phyloP scores from a whole-genome alignment of 2,329 filamentous ascomycete genomes.

The Lanzia echinophila region DNA sequence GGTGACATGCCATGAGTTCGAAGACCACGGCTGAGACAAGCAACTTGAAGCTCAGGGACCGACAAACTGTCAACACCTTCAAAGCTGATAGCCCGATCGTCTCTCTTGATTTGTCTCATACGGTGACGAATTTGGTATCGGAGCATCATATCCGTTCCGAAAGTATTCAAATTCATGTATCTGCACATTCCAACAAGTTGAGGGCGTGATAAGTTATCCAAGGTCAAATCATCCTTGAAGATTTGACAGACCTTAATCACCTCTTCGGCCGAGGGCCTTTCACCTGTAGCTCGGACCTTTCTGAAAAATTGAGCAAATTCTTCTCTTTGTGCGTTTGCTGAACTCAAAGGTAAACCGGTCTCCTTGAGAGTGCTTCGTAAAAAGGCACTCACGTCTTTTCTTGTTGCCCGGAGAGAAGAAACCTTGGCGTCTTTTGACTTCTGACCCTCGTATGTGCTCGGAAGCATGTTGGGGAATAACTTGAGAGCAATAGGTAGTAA shows the following conservation, averaged over 20 bases:
- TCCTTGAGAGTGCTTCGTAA: constrained; percentile 83
- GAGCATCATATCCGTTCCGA: constrained; percentile 95
- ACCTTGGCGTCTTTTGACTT: constrained; percentile 88
- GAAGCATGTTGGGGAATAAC: constrained; percentile 94
- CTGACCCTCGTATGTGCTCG: constrained; percentile 92
- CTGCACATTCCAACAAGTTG: constrained; percentile 96
- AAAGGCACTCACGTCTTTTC: constrained; percentile 91
- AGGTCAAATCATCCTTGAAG: constrained; percentile 94
- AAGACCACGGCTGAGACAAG: constrained; percentile 85
- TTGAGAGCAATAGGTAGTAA: constrained; percentile 86
- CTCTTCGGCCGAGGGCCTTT: constrained; percentile 79
- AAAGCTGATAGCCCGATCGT: constrained; percentile 88
- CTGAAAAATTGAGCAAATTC: constrained; percentile 97
- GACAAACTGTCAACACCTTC: constrained; percentile 91
- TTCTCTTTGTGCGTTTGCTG: constrained; percentile 78
- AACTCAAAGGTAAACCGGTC: constrained; percentile 83
- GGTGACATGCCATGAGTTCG: constrained; percentile 90
- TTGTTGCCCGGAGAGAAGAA: constrained; percentile 69
- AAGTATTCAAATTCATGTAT: constrained; percentile 96
- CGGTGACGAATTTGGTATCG: constrained; percentile 94
- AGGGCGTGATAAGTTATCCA: constrained; percentile 93
- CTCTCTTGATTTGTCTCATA: constrained; percentile 98
- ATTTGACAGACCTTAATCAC: constrained; percentile 99
- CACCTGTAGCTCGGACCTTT: constrained; percentile 87
- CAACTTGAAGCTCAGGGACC: constrained; percentile 87